Percentiles rank a stretch among this genome's conserved stretches.
Conservation (phyloP, 495 filamentous ascomycete species). For the Wilcoxina mikolae region DNA sequence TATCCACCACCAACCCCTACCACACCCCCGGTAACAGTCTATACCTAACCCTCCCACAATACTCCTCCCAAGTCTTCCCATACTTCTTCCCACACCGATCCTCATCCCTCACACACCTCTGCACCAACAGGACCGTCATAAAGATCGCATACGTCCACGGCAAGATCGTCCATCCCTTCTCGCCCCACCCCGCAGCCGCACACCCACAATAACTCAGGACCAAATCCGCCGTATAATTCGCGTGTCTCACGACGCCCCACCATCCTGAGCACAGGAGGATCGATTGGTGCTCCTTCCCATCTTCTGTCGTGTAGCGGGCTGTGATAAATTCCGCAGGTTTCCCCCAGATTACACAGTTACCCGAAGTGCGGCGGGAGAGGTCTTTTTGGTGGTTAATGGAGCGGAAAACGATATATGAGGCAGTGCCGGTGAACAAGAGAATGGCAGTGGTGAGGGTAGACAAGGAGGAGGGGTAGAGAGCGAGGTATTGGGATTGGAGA, state of each 20-base stretch:
- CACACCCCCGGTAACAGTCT: constrained; percentile 35
- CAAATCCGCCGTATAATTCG: constrained; percentile 38
- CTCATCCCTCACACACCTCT: constrained; percentile 32
- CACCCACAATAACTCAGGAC: constrained; percentile 34
- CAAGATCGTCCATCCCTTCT: constrained; percentile 16
- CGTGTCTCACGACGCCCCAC: constrained; percentile 38
- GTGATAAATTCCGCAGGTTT: constrained; percentile 31
- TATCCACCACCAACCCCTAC: constrained; percentile 14
- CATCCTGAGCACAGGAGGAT: constrained; percentile 37
- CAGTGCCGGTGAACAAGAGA: constrained; percentile 30
- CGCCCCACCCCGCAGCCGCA: constrained; percentile 31
- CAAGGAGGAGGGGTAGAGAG: constrained; percentile 32
- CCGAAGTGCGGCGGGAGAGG: constrained; percentile 31
- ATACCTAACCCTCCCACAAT: constrained; percentile 34
- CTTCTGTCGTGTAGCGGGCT: constrained; percentile 31
- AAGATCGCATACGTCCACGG: constrained; percentile 38
- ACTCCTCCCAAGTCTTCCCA: constrained; percentile 34
- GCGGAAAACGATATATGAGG: constrained; percentile 36
- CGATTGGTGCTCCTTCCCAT: constrained; percentile 32
- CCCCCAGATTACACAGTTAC: constrained; percentile 35
- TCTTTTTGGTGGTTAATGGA: constrained; percentile 38
- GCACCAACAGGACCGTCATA: constrained; percentile 31
- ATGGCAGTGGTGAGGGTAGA: constrained; percentile 19
- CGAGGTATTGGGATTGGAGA: constrained; percentile 37
- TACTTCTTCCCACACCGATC: constrained; percentile 34